These are phyloP conservation scores for Malus asiatica DNA, from an alignment of 306 rosid species.

Conservation along the genomic window DNA sequence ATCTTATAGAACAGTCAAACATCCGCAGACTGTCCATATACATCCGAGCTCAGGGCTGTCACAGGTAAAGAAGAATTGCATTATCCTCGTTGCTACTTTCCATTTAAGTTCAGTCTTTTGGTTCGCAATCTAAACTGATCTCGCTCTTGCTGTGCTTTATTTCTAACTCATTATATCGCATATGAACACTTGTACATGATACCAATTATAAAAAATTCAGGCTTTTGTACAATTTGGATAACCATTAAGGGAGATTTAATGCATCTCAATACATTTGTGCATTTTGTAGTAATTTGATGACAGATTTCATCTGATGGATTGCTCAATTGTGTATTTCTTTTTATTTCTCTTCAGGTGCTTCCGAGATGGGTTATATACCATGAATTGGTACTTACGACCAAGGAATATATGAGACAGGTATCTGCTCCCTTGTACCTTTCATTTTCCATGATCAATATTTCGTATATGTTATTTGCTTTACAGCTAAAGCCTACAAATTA, in stretches of 20 bases:
- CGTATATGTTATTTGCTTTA: neutral
- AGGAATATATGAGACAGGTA: constrained; percentile 98
- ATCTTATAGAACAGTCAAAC: constrained; percentile 69
- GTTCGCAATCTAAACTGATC: neutral
- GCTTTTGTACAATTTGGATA: neutral
- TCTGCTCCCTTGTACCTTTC: neutral
- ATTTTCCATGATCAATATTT: neutral
- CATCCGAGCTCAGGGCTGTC: constrained; percentile 93
- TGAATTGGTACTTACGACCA: constrained; percentile 85
- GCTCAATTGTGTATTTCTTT: neutral
- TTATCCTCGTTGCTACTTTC: neutral
- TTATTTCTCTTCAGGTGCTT: constrained; percentile 42
- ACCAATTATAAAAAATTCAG: neutral
- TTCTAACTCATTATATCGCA: neutral
- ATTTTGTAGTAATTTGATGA: neutral
- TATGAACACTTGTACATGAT: neutral
- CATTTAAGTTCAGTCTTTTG: neutral
- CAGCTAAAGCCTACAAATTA: constrained; percentile 18
- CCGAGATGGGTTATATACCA: constrained; percentile 92
- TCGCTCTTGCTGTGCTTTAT: neutral
- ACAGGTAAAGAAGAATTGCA: constrained; percentile 36
- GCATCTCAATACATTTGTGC: neutral
- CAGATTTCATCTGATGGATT: neutral
- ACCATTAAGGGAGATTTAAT: neutral
- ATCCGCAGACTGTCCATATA: constrained; percentile 83